Evolutionary conservation across 805 yeast species (phyloP), one percentile per base, ranked within the genome.

Genomic region (Saturnispora besseyi): DNA sequence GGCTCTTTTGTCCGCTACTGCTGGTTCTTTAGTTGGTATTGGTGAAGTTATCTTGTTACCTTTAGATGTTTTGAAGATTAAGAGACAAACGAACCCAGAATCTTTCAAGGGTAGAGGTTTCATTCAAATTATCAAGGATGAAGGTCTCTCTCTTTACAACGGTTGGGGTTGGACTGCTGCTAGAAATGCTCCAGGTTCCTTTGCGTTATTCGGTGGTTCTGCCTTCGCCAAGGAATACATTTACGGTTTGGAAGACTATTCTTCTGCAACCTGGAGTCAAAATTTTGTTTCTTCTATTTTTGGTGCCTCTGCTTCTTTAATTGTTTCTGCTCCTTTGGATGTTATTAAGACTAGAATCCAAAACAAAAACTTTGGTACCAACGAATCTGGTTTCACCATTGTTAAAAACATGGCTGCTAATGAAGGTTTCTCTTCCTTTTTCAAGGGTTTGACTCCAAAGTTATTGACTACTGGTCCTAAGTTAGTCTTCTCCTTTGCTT

Each of bases 161-260:
- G 99, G 99, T 57, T 90, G 97, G 96, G 98, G 97, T 52, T 93
- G 99, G 99, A 93, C 99, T 53, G 95, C 95, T 59, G 99, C 99
- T 41, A 84, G 99, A 79, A 93, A 93, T 67, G 97, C 98, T 2
- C 99, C 99, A 36, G 99, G 99, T 53, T 88, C 96, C 2, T 93
- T 93, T 64, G 96, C 98, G 15, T 75, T 93, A 51, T 93, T 93
- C 59, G 99, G 99, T 59, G 99, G 98, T 71, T 89, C 91, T 64
- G 96, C 99, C 13, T 93, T 93, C 66, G 98, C 99, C 54, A 93
- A 93, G 73, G 99, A 93, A 72, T 93, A 87, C 72, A 79, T 93
- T 53, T 81, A 88, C 60, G 90, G 90, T 13, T 76, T 93, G 61
- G 64, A 74, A 58, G 99, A 93, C 71, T 89, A 93, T 74, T 76